Evolutionary conservation across 2,329 filamentous ascomycete genomes (phyloP).

Genomic region (Colletotrichum tamarilloi): DNA sequence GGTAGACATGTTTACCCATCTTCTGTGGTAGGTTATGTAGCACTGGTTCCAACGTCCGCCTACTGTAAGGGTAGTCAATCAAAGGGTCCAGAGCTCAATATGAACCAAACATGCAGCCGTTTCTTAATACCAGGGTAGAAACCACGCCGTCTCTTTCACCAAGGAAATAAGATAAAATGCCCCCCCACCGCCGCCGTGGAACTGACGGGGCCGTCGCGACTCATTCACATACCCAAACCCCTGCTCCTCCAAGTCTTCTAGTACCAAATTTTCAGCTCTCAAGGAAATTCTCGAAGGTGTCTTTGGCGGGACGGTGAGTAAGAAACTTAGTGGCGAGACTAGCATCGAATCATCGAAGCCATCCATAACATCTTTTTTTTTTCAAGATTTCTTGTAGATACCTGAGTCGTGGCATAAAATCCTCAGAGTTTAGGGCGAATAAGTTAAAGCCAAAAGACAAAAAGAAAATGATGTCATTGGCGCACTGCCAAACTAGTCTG

Average conservation of each 20-base stretch:
- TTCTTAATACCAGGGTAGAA: neutral
- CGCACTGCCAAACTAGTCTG: neutral
- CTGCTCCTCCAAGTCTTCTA: neutral
- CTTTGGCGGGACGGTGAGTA: too few relatives aligned
- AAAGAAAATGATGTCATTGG: constrained; percentile 5
- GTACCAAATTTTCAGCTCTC: neutral
- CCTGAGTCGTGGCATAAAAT: neutral
- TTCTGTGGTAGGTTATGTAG: neutral
- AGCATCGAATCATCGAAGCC: neutral
- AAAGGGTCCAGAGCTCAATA: neutral
- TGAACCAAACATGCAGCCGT: neutral
- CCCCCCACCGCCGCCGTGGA: neutral
- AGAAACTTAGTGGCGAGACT: neutral
- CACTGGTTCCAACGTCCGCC: neutral
- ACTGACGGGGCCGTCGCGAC: neutral
- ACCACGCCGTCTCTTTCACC: neutral
- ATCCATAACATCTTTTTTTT: neutral
- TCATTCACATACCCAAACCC: neutral
- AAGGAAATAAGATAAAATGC: neutral
- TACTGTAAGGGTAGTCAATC: too few relatives aligned
- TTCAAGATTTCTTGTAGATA: neutral
- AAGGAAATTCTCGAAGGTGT: neutral
- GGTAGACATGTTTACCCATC: neutral
- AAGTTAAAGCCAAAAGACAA: neutral
- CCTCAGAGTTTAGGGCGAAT: neutral